Base-by-base conservation (phyloP, 2,329 filamentous ascomycete species). In the Botryosphaeria dothidea region DNA sequence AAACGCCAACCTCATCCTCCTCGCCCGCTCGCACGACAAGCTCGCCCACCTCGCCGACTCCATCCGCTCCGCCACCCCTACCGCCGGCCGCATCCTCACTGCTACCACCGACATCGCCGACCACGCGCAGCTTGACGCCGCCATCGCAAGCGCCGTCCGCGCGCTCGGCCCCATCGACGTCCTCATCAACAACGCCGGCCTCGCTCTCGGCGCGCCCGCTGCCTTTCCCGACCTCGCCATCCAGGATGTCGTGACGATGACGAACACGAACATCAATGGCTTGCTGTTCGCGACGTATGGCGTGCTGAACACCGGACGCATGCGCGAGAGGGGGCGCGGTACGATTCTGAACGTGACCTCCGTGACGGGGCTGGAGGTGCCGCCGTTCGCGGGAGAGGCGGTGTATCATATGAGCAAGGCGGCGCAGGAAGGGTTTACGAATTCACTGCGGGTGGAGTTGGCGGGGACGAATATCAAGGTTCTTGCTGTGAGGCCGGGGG, bases 331-430 rank as follows among this genome's bases (percentile, higher is more conserved):
- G 0, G 77, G 78, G 29, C 64, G 67, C 11, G 81, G 81, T 1
- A 83, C 79, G 2, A 84, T 84, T 29, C 67, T 85, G 0, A 84
- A 84, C 66, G 71, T 84, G 13, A 82, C 83, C 0, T 82, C 79
- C 0, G 76, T 78, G 0, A 84, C 82, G 0, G 82, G 74, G 0
- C 72, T 84, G 0, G 82, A 84, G 65, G 78, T 78, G 0, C 82
- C 82, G 0, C 82, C 82, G 0, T 84, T 84, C 60, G 72, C 79
- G 0, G 82, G 82, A 9, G 82, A 84, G 67, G 78, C 81, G 0
- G 80, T 85, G 9, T 82, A 84, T 62, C 81, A 84, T 66, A 75
- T 81, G 4, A 79, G 73, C 66, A 84, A 83, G 67, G 80, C 81
- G 0, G 75, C 73, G 3, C 80, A 82, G 58, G 82, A 85, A 62